Conservation (phyloP, 352 stramenopile species). For the Globisporangium paddicum region DNA sequence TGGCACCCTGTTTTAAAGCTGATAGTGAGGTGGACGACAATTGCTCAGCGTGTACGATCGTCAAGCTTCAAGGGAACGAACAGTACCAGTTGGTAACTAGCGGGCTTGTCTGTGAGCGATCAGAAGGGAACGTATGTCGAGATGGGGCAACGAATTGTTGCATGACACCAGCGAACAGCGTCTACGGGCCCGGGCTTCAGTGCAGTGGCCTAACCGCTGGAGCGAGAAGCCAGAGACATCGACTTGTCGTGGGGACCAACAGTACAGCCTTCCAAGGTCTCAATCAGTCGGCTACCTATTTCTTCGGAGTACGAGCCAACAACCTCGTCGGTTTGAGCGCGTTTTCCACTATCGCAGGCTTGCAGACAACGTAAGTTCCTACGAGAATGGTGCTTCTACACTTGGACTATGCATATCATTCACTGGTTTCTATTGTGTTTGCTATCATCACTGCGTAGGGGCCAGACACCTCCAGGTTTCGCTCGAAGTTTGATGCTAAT, state of each 20-base stretch:
- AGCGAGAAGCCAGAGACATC: slow-evolving; percentile 2
- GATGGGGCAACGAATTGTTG: slow-evolving; percentile 44
- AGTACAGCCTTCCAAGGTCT: slow-evolving; percentile 33
- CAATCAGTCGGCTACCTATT: slow-evolving; percentile 46
- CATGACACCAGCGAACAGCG: slow-evolving; percentile 20
- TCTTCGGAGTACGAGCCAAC: slow-evolving; percentile 42
- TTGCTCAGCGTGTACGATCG: slow-evolving; percentile 30
- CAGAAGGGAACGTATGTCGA: slow-evolving; percentile 17
- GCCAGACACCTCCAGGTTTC: slow-evolving; percentile 30
- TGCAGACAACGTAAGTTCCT: slow-evolving; percentile 33
- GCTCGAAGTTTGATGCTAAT: slow-evolving; percentile 22
- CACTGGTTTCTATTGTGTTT: neutral
- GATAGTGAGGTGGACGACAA: neutral
- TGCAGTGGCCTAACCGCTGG: slow-evolving; percentile 18
- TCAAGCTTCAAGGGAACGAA: slow-evolving; percentile 16
- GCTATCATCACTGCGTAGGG: slow-evolving; percentile 13
- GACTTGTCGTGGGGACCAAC: slow-evolving; percentile 28
- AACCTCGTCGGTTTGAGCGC: slow-evolving; percentile 32
- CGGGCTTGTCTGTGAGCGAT: slow-evolving; percentile 14
- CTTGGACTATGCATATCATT: no score
- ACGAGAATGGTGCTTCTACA: neutral
- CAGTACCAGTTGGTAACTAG: slow-evolving; percentile 21
- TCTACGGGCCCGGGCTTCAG: slow-evolving; percentile 11
- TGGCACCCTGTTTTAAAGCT: slow-evolving; percentile 27
- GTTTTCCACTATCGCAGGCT: slow-evolving; percentile 21